These are phyloP conservation scores for Aspergillus nomiae DNA, from an alignment of 2,329 filamentous ascomycete genomes.

Conservation along the genomic window DNA sequence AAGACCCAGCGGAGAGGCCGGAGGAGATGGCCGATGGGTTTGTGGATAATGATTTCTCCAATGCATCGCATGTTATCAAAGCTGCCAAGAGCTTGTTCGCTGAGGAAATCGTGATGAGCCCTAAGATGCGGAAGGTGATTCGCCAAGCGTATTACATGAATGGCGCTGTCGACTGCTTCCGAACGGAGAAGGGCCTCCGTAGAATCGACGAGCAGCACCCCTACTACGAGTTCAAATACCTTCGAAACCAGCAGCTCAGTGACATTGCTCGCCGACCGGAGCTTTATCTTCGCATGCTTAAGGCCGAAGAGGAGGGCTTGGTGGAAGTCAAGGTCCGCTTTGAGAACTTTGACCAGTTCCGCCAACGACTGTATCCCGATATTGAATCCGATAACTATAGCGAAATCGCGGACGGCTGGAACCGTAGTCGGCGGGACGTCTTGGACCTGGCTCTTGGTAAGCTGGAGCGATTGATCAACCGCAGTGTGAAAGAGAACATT, in stretches of 20 bases:
- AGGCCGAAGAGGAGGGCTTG: slow-evolving; percentile 90
- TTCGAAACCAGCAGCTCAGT: slow-evolving; percentile 81
- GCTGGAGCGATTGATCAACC: slow-evolving; percentile 79
- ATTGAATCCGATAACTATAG: slow-evolving; percentile 96
- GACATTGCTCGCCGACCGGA: slow-evolving; percentile 84
- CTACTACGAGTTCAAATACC: slow-evolving; percentile 97
- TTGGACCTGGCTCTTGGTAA: slow-evolving; percentile 79
- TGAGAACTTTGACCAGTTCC: slow-evolving; percentile 74
- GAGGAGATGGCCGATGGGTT: slow-evolving; percentile 85
- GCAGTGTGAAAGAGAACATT: slow-evolving; percentile 91
- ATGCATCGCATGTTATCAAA: slow-evolving; percentile 71
- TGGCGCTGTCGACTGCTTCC: slow-evolving; percentile 80
- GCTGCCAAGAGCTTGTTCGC: slow-evolving; percentile 86
- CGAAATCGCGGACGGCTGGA: slow-evolving; percentile 93
- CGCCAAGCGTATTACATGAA: slow-evolving; percentile 80
- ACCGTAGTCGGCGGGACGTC: slow-evolving; percentile 80
- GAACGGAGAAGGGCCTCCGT: slow-evolving; percentile 90
- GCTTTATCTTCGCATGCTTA: slow-evolving; percentile 94
- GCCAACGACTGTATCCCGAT: slow-evolving; percentile 73
- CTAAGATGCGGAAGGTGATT: slow-evolving; percentile 85
- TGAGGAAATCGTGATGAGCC: slow-evolving; percentile 85
- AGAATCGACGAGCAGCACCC: slow-evolving; percentile 94
- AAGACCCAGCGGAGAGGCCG: slow-evolving; percentile 78
- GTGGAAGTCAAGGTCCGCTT: slow-evolving; percentile 82
- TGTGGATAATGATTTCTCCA: slow-evolving; percentile 71